Conservation (phyloP, 192 early-diverging fungal species). For the Phycomyces blakesleeanus region DNA sequence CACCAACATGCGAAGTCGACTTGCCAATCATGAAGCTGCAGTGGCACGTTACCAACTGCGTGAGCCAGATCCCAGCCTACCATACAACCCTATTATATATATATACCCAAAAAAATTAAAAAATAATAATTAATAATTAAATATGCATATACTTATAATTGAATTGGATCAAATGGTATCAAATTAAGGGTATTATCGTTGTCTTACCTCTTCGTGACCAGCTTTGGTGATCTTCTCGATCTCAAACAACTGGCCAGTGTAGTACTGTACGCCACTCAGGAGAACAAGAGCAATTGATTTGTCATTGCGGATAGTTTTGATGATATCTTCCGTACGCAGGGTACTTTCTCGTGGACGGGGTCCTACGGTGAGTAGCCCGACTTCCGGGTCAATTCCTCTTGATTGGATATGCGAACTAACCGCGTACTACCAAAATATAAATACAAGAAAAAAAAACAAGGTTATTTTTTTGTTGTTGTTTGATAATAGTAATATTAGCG, state of each 20-base stretch:
- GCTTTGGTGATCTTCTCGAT: slow-evolving; percentile 80
- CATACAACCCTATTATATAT: slow-evolving; percentile 63
- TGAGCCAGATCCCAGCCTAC: slow-evolving; percentile 96
- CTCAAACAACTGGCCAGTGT: slow-evolving; percentile 88
- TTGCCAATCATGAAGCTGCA: slow-evolving; percentile 90
- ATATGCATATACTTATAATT: background rate
- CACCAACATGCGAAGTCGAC: slow-evolving; percentile 99
- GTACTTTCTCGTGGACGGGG: slow-evolving; percentile 71
- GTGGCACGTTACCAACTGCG: slow-evolving; percentile 88
- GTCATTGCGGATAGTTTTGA: slow-evolving; percentile 69
- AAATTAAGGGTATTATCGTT: background rate
- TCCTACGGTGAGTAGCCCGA: slow-evolving; percentile 67
- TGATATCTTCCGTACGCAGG: slow-evolving; percentile 78
- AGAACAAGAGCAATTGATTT: slow-evolving; percentile 80
- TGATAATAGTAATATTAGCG: slow-evolving; percentile 1
- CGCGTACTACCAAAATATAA: slow-evolving; percentile 59
- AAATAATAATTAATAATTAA: no score
- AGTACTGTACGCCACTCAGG: slow-evolving; percentile 91
- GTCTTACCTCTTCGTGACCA: slow-evolving; percentile 66
- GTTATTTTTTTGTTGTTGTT: no score
- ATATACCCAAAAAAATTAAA: no score
- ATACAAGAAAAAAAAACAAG: background rate
- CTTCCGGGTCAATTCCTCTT: slow-evolving; percentile 68
- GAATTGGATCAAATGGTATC: background rate
- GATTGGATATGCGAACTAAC: slow-evolving; percentile 84